These are phyloP conservation scores for Fusarium sp. DNA, from an alignment of 2,329 filamentous ascomycete genomes.

Conservation along the genomic window DNA sequence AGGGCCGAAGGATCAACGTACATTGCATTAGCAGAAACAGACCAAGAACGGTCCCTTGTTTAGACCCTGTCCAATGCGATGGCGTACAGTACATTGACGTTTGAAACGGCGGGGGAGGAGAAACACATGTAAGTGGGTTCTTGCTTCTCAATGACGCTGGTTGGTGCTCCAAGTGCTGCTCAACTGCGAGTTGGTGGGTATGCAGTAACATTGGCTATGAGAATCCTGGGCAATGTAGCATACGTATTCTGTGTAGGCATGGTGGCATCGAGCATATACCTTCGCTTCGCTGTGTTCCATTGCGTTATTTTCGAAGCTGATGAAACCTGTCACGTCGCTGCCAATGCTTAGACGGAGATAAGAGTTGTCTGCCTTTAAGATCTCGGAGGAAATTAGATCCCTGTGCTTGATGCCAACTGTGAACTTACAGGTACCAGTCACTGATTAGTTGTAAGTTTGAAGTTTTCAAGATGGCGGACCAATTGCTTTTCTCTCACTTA, in stretches of 20 bases:
- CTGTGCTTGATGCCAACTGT: background rate
- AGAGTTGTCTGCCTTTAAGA: conserved; percentile 4
- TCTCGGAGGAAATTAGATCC: background rate
- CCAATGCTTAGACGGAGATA: conserved; percentile 1
- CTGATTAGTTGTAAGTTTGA: background rate
- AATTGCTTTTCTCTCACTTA: background rate
- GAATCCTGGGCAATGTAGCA: conserved; percentile 10
- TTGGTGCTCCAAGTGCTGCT: conserved; percentile 3
- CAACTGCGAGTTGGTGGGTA: conserved; percentile 10
- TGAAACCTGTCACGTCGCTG: background rate
- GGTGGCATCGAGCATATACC: background rate
- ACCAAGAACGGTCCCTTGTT: conserved; percentile 12
- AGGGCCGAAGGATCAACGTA: conserved; percentile 24
- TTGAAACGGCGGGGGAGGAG: conserved; percentile 40
- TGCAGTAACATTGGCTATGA: conserved; percentile 27
- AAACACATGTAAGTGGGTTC: conserved; percentile 9
- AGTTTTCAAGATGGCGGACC: conserved; percentile 2
- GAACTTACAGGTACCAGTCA: background rate
- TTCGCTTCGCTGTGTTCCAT: conserved; percentile 8
- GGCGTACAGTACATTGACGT: conserved; percentile 24
- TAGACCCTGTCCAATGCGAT: conserved; percentile 25
- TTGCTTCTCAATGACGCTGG: conserved; percentile 11
- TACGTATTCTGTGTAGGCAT: background rate
- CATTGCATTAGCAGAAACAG: conserved; percentile 20
- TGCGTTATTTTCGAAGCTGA: conserved; percentile 7